Evolutionary conservation across 179 eudicot species (phyloP), one percentile per base, ranked within the genome.

Genomic region (Nepenthes alata): DNA sequence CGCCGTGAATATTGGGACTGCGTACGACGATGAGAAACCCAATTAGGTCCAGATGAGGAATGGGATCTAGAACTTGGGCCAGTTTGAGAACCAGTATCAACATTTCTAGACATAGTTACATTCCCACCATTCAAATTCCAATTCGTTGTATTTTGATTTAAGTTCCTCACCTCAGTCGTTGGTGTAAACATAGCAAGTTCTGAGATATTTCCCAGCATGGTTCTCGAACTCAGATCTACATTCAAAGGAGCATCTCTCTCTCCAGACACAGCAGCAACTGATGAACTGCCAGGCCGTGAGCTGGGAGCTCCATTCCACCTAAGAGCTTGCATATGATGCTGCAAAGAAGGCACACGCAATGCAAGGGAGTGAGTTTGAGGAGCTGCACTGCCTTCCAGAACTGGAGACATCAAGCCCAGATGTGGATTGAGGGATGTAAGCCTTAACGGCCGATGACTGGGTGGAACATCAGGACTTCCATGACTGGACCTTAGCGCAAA

Each of bases 181-280:
- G 87, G 87, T 35, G 63, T 53, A 71, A 91, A 85, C 71, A 88
- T 70, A 25, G 85, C 85, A 72, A 77, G 94, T 56, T 88, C 94
- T 12, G 76, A 68, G 44, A 81, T 74, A 60, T 71, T 84, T 63
- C 80, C 79, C n/a, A 84, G 79, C 66, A 77, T 15, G 63, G 63
- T 75, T 74, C 82, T 72, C 58, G 85, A 51, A 62, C 65, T 72
- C 48, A 77, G 65, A 58, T 72, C 80, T 60, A 75, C 81, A 7
- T 64, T 72, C 60, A 67, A 66, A 8, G 59, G 39, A n/a, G 75
- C 66, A 36, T 62, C 76, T 66, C 81, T 70, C 37, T 70, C 78
- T 55, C 69, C 85, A 54, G 84, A 58, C 3, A 44, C 45, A 36
- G 61, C 60, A 44, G 72, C 52, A 70, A 59, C 70, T 57, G 79